Evolutionary conservation across 148 eudicot genomes (phyloP).

Genomic region (Hydrangea macrophylla): DNA sequence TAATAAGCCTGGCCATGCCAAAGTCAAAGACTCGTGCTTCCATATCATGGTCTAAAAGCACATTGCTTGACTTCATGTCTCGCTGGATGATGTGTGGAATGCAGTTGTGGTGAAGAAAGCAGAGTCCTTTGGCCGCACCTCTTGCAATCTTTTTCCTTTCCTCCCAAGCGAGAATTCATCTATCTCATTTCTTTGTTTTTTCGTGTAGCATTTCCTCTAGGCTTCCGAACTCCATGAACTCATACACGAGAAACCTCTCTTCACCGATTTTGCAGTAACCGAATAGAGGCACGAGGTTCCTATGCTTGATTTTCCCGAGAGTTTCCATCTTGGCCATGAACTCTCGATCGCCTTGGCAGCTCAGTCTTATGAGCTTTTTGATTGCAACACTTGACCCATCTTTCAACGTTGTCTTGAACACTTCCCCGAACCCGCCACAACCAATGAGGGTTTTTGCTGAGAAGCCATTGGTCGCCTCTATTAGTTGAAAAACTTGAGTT

Average conservation of each 20-base stretch:
- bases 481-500: constrained; percentile 89
- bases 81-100: constrained; percentile 94
- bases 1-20: constrained; percentile 95
- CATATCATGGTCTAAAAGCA: too few relatives aligned
- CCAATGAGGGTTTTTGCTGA: too few relatives aligned
- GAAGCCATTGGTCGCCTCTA: too few relatives aligned
- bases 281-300: too few relatives aligned
- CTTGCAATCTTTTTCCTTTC: too few relatives aligned
- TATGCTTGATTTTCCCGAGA: too few relatives aligned
- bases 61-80: constrained; percentile 96
- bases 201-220: constrained; percentile 89
- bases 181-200: constrained; percentile 34
- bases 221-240: constrained; percentile 84
- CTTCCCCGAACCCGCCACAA: too few relatives aligned
- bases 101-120: too few relatives aligned
- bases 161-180: constrained; percentile 55
- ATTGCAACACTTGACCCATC: constrained; percentile 95
- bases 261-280: too few relatives aligned
- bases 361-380: constrained; percentile 78
- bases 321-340: too few relatives aligned
- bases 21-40: constrained; percentile 94
- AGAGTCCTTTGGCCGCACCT: too few relatives aligned
- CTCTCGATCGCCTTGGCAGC: constrained; percentile 90
- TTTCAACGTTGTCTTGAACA: constrained; percentile 81
- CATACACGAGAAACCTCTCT: too few relatives aligned